These are phyloP conservation scores for Oidium heveae DNA, from an alignment of 2,329 filamentous ascomycete species.

Conservation along the genomic window DNA sequence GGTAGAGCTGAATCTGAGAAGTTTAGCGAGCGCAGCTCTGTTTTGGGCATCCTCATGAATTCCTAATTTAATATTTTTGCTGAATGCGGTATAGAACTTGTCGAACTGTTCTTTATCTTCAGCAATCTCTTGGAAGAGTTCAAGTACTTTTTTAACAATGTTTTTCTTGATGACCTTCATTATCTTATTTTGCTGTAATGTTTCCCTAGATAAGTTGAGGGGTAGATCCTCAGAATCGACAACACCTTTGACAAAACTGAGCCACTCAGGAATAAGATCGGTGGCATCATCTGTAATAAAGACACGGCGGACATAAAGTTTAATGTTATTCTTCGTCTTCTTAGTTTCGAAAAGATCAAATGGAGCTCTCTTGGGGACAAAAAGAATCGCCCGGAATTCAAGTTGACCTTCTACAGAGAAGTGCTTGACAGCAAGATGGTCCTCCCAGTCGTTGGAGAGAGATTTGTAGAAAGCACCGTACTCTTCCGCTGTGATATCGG, in stretches of 20 bases:
- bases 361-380: constrained; percentile 96
- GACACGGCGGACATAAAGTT: constrained; percentile 98
- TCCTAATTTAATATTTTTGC: constrained; percentile 99
- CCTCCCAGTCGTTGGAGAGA: constrained; percentile 99
- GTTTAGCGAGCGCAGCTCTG: constrained; percentile 77
- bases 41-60: constrained; percentile 99
- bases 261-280: constrained; percentile 97
- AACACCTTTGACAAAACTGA: constrained; percentile 98
- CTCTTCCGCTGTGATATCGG: constrained; percentile 87
- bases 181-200: constrained; percentile 99
- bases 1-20: constrained; percentile 95
- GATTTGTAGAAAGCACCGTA: constrained; percentile 99
- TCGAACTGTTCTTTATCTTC: constrained; percentile 99
- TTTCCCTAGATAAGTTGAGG: constrained; percentile 98
- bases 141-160: constrained; percentile 99
- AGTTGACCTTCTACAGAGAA: constrained; percentile 99
- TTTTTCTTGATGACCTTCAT: constrained; percentile 99
- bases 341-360: constrained; percentile 99
- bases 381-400: constrained; percentile 98
- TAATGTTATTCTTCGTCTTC: constrained; percentile 99
- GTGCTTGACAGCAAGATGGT: constrained; percentile 98
- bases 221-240: constrained; percentile 99
- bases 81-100: constrained; percentile 99
- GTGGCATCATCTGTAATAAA: constrained; percentile 99
- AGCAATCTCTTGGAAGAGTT: constrained; percentile 96